These are phyloP conservation scores for Rosa rugosa DNA, from an alignment of 306 rosid species.

Conservation along the genomic window DNA sequence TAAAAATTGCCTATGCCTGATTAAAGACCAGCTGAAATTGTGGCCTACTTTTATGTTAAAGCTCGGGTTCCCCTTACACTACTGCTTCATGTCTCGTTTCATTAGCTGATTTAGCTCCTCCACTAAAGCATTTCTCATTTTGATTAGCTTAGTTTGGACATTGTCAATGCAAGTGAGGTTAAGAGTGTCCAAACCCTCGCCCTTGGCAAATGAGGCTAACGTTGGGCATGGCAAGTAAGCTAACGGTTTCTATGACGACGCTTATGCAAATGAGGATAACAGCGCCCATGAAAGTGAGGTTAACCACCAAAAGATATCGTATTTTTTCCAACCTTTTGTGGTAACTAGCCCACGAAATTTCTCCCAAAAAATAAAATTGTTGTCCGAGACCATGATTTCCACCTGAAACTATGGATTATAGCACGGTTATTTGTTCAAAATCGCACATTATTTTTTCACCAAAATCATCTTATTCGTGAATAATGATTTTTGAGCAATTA, in stretches of 20 bases:
- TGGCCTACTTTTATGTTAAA: neutral
- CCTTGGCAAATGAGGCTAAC: neutral
- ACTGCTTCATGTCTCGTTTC: neutral
- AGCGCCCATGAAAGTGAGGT: neutral
- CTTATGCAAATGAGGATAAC: neutral
- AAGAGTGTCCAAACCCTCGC: neutral
- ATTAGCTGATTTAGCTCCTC: too few relatives aligned
- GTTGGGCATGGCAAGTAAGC: too few relatives aligned
- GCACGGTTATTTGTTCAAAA: too few relatives aligned
- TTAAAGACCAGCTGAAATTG: neutral
- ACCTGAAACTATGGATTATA: too few relatives aligned
- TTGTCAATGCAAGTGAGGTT: neutral
- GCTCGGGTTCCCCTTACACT: neutral
- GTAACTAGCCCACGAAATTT: too few relatives aligned
- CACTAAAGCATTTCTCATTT: neutral
- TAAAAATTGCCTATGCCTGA: neutral
- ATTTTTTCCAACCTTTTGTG: too few relatives aligned
- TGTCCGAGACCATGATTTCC: too few relatives aligned
- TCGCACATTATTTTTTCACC: too few relatives aligned
- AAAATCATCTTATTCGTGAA: too few relatives aligned
- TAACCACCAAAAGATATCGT: too few relatives aligned
- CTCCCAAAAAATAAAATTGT: too few relatives aligned
- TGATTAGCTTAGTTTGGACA: neutral
- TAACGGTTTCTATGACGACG: neutral
- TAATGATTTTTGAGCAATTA: too few relatives aligned